Conservation (phyloP, 2,329 filamentous ascomycete genomes). For the Lomentospora prolificans region DNA sequence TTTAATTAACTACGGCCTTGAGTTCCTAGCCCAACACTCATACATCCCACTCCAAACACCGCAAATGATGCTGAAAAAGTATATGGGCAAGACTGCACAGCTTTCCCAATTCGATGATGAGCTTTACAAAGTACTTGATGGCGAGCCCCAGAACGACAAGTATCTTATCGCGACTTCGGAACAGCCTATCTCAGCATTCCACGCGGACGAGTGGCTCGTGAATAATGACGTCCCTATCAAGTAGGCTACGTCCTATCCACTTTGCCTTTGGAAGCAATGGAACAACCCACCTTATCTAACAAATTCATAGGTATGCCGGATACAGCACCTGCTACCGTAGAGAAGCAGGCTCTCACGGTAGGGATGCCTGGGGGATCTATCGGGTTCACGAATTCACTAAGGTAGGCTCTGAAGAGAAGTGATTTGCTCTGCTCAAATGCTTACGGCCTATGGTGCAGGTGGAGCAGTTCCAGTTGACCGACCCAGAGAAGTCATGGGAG, state of each 20-base stretch:
- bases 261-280: background rate
- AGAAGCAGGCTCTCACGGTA: constrained; percentile 77
- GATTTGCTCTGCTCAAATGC: background rate
- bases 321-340: constrained; percentile 94
- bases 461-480: constrained; percentile 70
- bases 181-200: constrained; percentile 87
- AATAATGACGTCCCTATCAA: constrained; percentile 81
- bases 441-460: constrained; percentile 26
- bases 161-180: constrained; percentile 72
- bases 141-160: constrained; percentile 82
- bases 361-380: constrained; percentile 97
- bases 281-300: too few species aligned
- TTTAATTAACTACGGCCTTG: constrained; percentile 86
- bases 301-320: constrained; percentile 69
- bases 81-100: constrained; percentile 97
- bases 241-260: constrained; percentile 26
- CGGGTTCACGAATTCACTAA: constrained; percentile 98
- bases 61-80: constrained; percentile 88
- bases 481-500: constrained; percentile 87
- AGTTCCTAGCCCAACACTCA: constrained; percentile 73
- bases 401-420: constrained; percentile 27
- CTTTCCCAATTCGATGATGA: constrained; percentile 97
- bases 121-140: constrained; percentile 89
- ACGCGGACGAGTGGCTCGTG: constrained; percentile 88
- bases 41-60: constrained; percentile 80